Evolutionary conservation across 1,139 yeast genomes (phyloP).

Genomic region (Hansenula anomala): DNA sequence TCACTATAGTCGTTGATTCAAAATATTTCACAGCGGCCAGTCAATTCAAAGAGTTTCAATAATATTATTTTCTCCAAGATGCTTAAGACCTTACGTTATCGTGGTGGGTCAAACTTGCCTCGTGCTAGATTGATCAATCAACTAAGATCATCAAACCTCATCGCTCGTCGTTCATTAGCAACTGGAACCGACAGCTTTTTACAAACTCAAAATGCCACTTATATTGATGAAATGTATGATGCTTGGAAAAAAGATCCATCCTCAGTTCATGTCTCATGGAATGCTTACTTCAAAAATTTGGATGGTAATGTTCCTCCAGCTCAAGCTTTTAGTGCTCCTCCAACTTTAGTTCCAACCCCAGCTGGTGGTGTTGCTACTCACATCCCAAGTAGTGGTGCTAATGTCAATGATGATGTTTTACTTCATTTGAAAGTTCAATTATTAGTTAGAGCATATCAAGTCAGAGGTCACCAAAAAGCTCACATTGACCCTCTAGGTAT

Average conservation of each 20-base stretch:
- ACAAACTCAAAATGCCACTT: slow-evolving; percentile 81
- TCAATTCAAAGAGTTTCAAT: no score
- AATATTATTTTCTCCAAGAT: no score
- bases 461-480: slow-evolving; percentile 95
- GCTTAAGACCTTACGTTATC: slow-evolving; percentile 19
- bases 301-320: slow-evolving; percentile 64
- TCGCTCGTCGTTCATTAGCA: slow-evolving; percentile 16
- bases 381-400: slow-evolving; percentile 40
- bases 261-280: slow-evolving; percentile 95
- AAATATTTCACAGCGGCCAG: no score
- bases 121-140: slow-evolving; percentile 14
- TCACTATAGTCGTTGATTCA: background rate
- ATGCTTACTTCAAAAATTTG: slow-evolving; percentile 88
- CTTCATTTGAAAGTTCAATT: slow-evolving; percentile 94
- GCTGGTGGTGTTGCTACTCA: slow-evolving; percentile 49
- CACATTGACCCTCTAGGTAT: slow-evolving; percentile 92
- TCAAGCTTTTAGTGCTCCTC: slow-evolving; percentile 85
- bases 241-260: slow-evolving; percentile 91
- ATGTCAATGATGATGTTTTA: slow-evolving; percentile 41
- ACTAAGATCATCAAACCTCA: slow-evolving; percentile 9
- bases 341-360: slow-evolving; percentile 64
- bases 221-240: slow-evolving; percentile 95
- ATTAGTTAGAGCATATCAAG: slow-evolving; percentile 97
- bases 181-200: slow-evolving; percentile 58
- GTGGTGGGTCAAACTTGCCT: slow-evolving; percentile 16